Evolutionary conservation across 306 rosid genomes (phyloP).

Genomic region (Castanea crenata): DNA sequence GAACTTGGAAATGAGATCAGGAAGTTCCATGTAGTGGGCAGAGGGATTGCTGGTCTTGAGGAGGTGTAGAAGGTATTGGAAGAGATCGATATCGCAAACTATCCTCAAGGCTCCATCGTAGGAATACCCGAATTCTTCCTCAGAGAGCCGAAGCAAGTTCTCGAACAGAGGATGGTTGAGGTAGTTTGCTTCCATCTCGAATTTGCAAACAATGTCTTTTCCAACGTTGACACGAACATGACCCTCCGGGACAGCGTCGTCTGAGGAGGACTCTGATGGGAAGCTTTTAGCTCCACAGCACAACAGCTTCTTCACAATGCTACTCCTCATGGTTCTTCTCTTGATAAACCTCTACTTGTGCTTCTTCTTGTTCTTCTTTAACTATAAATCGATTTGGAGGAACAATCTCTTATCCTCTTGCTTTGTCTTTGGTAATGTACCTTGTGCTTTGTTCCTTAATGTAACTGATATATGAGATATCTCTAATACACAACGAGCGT

Average conservation of each 20-base stretch:
- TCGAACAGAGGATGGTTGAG: conserved; percentile 1
- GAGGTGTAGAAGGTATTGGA: conserved; percentile 4
- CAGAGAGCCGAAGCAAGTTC: conserved; percentile 1
- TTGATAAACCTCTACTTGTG: background rate
- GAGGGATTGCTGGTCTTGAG: conserved; percentile 5
- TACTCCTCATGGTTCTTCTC: background rate
- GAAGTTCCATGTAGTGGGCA: conserved; percentile 7
- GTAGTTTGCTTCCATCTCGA: conserved; percentile 5
- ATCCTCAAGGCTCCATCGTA: conserved; percentile 7
- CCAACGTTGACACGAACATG: background rate
- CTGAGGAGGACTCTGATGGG: background rate
- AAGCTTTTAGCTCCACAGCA: conserved; percentile 4
- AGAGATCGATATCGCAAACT: background rate
- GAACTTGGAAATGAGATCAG: conserved; percentile 3
- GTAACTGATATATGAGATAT: background rate
- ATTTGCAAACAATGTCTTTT: background rate
- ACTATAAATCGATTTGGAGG: background rate
- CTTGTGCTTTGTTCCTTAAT: background rate
- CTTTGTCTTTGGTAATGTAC: background rate
- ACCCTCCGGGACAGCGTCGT: background rate
- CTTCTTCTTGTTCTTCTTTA: background rate
- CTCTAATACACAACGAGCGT: background rate
- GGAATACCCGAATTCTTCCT: conserved; percentile 12
- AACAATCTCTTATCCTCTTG: background rate
- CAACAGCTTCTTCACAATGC: background rate